These are phyloP conservation scores for Dioscorea cayenensis DNA, from an alignment of 116 monocot species.

Conservation along the genomic window DNA sequence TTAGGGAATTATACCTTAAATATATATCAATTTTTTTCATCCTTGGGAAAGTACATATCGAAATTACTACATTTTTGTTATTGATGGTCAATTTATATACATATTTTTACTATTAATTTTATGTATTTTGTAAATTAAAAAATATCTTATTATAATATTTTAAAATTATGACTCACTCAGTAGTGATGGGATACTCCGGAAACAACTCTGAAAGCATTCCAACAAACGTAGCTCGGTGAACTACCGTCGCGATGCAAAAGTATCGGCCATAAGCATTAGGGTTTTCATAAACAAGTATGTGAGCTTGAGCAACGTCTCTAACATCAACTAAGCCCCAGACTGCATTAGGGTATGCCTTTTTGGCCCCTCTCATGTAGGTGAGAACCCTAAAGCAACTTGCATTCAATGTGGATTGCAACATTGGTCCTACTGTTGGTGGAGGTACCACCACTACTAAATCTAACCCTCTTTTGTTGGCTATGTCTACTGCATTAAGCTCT, in stretches of 20 bases:
- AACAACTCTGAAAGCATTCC: not conserved
- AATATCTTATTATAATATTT: too few relatives aligned
- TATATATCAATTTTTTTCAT: too few relatives aligned
- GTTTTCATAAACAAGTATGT: not conserved
- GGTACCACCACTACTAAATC: not conserved
- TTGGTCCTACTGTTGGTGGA: not conserved
- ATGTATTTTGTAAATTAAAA: too few relatives aligned
- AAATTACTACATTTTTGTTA: too few relatives aligned
- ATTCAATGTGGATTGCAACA: not conserved
- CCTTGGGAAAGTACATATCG: too few relatives aligned
- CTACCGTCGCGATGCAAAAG: not conserved
- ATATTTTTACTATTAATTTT: too few relatives aligned
- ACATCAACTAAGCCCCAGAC: not conserved
- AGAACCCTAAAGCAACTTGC: not conserved
- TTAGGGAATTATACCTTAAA: too few relatives aligned
- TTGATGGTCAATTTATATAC: too few relatives aligned
- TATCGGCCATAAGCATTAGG: not conserved
- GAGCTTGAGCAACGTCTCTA: not conserved
- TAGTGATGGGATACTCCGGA: not conserved
- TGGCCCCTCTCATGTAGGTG: not conserved
- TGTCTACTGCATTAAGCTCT: not conserved
- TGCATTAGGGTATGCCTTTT: not conserved
- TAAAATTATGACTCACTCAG: not conserved
- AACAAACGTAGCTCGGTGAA: not conserved
- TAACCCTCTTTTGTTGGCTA: not conserved